A percentile compares a stretch with the other conserved stretches of the same genome.
Conservation (phyloP, 2,329 filamentous ascomycete genomes). For the Thyridium curvatum region DNA sequence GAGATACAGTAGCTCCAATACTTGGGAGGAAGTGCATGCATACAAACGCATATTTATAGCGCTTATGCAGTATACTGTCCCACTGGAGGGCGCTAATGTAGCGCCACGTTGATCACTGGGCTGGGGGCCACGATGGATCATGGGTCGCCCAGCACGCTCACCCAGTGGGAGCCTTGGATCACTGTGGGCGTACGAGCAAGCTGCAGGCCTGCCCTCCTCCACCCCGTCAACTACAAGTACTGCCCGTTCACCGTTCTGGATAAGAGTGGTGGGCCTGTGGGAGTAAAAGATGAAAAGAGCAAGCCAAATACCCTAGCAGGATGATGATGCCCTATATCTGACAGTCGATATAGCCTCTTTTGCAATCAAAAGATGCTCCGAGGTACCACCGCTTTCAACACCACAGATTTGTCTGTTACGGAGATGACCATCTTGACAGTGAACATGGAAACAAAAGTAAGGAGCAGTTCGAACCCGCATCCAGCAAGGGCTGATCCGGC, state of each 20-base stretch:
- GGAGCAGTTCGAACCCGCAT: too few relatives aligned
- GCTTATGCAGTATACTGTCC: too few relatives aligned
- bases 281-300: neutral
- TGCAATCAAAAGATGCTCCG: constrained; percentile 23
- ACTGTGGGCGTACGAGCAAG: too few relatives aligned
- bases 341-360: constrained; percentile 10
- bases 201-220: neutral
- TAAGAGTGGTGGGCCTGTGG: neutral
- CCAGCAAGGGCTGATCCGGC: too few relatives aligned
- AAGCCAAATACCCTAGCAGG: neutral
- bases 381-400: constrained; percentile 20
- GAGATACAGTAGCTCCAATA: neutral
- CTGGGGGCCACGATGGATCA: too few relatives aligned
- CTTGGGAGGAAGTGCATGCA: neutral
- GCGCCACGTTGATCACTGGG: constrained; percentile 7
- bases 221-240: too few relatives aligned
- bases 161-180: neutral
- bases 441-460: neutral
- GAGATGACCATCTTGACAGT: neutral
- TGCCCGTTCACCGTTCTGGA: too few relatives aligned
- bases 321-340: constrained; percentile 4
- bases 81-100: constrained; percentile 5
- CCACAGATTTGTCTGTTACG: neutral
- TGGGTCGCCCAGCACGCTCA: too few relatives aligned
- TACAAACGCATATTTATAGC: neutral